Evolutionary conservation across 164 flowering plant species (phyloP), one percentile per base, ranked within the genome.

Genomic region (Chimonanthus salicifolius): DNA sequence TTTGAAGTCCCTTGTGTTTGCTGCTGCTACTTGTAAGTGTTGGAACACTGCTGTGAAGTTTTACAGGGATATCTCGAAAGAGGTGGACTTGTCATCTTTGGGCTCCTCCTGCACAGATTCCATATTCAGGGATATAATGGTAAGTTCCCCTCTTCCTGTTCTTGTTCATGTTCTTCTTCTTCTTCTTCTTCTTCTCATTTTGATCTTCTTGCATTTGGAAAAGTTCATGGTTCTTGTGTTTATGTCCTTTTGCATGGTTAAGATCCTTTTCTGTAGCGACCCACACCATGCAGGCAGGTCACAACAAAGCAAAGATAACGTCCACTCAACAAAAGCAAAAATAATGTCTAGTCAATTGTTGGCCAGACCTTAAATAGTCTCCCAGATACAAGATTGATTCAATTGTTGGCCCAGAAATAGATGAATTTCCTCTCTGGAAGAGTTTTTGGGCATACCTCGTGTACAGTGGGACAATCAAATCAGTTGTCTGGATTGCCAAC

Each of bases 1-100:
- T 81, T 49, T 91, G 45, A 94, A 81, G 74, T 87, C 98, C 71
- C 89, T 96, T 70, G 82, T 85, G 48, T 77, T 85, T 81, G 94
- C 91, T 72, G 87, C 94, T 73, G 79, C 87, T 78, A 90, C 97
- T 75, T 96, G 99, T 81, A 94, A 85, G 80, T 86, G 82, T 70
- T 96, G 99, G 99, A 87, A 87, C 76, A 79, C 89, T 47, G 90
- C 86, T 21, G 89, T 81, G 49, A 82, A 78, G 67, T 87, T 84
- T 73, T 94, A 96, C 81, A 92, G 83, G 74, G 84, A 74, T 74
- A 77, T 92, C 47, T 83, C 90, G 47, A 80, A 72, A 75, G 89
- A 85, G 74, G 89, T 89, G 72, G 90, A 96, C 80, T 83, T 96
- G 71, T 89, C 94, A 70, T 79, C 84, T 50, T 46, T 85, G 67